A percentile compares a stretch with the other conserved stretches of the same genome.
Conservation (phyloP, 106 monocot genomes). For the Phalaenopsis equestris region DNA sequence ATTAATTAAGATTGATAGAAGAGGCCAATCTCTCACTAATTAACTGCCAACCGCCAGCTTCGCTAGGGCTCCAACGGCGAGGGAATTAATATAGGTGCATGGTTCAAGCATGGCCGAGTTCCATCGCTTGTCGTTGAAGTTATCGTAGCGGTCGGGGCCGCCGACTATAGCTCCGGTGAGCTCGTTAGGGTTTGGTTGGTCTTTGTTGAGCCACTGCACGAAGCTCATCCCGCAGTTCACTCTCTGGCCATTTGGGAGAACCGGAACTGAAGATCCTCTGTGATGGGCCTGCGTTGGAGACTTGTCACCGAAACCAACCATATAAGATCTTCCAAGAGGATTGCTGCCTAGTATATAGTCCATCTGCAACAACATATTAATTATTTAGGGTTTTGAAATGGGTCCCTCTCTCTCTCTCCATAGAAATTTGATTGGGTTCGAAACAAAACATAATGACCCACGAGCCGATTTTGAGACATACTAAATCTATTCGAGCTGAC, state of each 20-base stretch:
- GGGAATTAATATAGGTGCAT: conserved; percentile 81
- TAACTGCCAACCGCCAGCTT: conserved; percentile 33
- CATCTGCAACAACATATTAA: conserved; percentile 31
- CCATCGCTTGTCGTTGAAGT: conserved; percentile 57
- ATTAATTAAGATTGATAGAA: background rate
- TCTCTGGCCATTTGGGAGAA: background rate
- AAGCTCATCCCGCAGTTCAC: conserved; percentile 75
- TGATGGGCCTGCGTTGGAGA: conserved; percentile 76
- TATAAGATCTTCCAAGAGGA: conserved; percentile 61
- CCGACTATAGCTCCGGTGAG: conserved; percentile 92
- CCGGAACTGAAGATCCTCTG: conserved; percentile 74
- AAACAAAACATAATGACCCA: too few species aligned
- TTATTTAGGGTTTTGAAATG: too few species aligned
- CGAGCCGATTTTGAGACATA: too few species aligned
- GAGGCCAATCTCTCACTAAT: background rate
- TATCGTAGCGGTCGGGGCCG: conserved; percentile 63
- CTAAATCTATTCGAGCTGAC: too few species aligned
- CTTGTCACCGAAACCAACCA: conserved; percentile 71
- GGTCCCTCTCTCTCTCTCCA: too few species aligned
- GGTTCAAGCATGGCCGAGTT: conserved; percentile 61
- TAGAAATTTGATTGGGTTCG: too few species aligned
- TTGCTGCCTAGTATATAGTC: conserved; percentile 85
- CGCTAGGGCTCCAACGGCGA: conserved; percentile 73
- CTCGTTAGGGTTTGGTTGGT: conserved; percentile 60
- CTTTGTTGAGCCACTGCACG: conserved; percentile 41